Conservation (phyloP, 2,329 filamentous ascomycete genomes). For the Neofusicoccum sp. region DNA sequence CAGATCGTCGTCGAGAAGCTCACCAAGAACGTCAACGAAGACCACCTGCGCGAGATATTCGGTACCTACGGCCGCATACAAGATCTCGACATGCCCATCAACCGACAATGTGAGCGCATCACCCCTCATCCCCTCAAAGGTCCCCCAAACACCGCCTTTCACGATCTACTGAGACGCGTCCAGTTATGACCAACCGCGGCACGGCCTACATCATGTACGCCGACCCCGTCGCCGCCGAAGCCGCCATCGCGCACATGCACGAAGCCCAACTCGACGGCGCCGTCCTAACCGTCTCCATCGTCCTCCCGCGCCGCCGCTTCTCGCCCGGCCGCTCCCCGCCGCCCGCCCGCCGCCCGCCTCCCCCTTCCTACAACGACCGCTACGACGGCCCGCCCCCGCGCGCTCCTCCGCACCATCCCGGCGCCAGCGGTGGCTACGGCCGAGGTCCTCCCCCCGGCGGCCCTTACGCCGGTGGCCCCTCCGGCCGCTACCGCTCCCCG, state of each 20-base stretch:
- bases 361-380: conserved; percentile 27
- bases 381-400: conserved; percentile 29
- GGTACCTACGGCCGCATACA: conserved; percentile 82
- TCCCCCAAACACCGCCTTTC: conserved; percentile 39
- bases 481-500: conserved; percentile 19
- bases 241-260: conserved; percentile 94
- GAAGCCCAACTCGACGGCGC: conserved; percentile 91
- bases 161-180: background rate
- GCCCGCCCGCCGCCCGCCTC: conserved; percentile 61
- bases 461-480: conserved; percentile 33
- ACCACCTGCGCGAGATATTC: conserved; percentile 90
- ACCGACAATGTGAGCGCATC: conserved; percentile 71
- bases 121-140: conserved; percentile 46
- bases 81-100: conserved; percentile 88
- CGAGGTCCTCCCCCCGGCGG: conserved; percentile 45
- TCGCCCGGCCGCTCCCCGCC: conserved; percentile 70
- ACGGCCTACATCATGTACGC: conserved; percentile 90
- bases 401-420: conserved; percentile 32
- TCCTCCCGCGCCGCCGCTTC: conserved; percentile 80
- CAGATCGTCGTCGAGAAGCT: conserved; percentile 95
- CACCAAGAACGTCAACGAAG: conserved; percentile 90
- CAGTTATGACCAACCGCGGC: conserved; percentile 86
- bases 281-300: conserved; percentile 83
- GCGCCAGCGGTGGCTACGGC: conserved; percentile 23
- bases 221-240: conserved; percentile 76